These are phyloP conservation scores for Coemansia guatemalensis DNA, from an alignment of 192 early-diverging fungal species.

Conservation along the genomic window DNA sequence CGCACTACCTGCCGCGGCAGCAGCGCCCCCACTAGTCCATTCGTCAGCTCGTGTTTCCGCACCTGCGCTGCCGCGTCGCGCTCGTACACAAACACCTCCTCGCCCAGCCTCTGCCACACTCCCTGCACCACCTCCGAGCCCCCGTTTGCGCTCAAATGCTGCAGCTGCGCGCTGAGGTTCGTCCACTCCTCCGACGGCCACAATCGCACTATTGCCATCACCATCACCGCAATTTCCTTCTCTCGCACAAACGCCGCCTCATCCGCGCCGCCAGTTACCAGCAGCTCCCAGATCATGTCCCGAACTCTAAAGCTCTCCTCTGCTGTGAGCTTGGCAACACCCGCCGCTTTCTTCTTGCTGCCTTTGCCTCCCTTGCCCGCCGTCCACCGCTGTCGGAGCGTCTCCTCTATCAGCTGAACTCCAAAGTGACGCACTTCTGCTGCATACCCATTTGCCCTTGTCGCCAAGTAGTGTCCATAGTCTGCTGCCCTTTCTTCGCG, in stretches of 20 bases:
- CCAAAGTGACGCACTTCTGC: slow-evolving; percentile 41
- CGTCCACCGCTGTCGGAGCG: slow-evolving; percentile 18
- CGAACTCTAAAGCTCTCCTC: slow-evolving; percentile 17
- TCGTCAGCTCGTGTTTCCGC: slow-evolving; percentile 41
- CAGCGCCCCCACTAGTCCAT: slow-evolving; percentile 39
- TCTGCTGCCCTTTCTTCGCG: slow-evolving; percentile 13
- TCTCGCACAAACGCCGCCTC: slow-evolving; percentile 35
- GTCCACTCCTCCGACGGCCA: slow-evolving; percentile 40
- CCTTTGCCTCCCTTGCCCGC: not conserved
- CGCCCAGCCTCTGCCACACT: slow-evolving; percentile 46
- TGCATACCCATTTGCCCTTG: slow-evolving; percentile 2
- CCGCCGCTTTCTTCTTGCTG: not conserved
- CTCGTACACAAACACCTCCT: slow-evolving; percentile 49
- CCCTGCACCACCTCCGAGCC: slow-evolving; percentile 26
- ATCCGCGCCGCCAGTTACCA: not conserved
- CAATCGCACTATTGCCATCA: slow-evolving; percentile 32
- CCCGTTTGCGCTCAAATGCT: slow-evolving; percentile 15
- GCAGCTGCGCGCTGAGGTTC: slow-evolving; percentile 33
- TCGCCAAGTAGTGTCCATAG: slow-evolving; percentile 28
- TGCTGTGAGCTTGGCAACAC: not conserved
- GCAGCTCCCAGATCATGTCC: slow-evolving; percentile 18
- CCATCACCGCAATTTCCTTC: slow-evolving; percentile 37
- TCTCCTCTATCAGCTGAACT: slow-evolving; percentile 41
- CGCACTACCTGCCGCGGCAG: slow-evolving; percentile 23
- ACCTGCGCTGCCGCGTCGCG: slow-evolving; percentile 35